Conservation (phyloP, 768 basidiomycete genomes). For the Russula olivacea region DNA sequence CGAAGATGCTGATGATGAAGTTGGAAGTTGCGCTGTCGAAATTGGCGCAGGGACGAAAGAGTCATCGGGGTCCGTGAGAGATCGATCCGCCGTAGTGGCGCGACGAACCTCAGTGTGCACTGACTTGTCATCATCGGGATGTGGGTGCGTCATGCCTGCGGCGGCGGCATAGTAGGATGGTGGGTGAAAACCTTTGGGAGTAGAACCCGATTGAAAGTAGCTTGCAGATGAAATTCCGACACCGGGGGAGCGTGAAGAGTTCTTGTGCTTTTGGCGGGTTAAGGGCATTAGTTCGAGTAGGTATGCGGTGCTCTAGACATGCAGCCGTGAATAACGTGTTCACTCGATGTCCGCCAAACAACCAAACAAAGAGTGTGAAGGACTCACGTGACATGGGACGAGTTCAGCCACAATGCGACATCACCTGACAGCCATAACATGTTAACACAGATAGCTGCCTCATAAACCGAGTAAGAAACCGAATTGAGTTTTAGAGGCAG, state of each 20-base stretch:
- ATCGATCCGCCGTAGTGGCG: not conserved
- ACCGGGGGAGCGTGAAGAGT: constrained; percentile 22
- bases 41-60: constrained; percentile 8
- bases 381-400: constrained; percentile 10
- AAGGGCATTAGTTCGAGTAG: constrained; percentile 17
- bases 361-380: constrained; percentile 18
- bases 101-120: not conserved
- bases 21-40: constrained; percentile 19
- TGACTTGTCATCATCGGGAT: constrained; percentile 11
- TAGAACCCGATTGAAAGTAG: constrained; percentile 15
- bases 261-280: constrained; percentile 19
- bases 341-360: constrained; percentile 8
- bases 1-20: constrained; percentile 22
- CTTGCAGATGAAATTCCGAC: constrained; percentile 21
- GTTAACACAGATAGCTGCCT: not conserved
- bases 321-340: not conserved
- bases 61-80: not conserved
- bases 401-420: not conserved
- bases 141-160: constrained; percentile 27
- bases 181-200: constrained; percentile 31
- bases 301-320: not conserved
- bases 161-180: constrained; percentile 37
- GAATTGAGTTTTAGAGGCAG: not conserved
- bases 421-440: not conserved
- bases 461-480: not conserved